A percentile compares a stretch with the other conserved stretches of the same genome.
Evolutionary conservation across 2,329 filamentous ascomycete genomes (phyloP).

Genomic region (Aspergillus ibericus): DNA sequence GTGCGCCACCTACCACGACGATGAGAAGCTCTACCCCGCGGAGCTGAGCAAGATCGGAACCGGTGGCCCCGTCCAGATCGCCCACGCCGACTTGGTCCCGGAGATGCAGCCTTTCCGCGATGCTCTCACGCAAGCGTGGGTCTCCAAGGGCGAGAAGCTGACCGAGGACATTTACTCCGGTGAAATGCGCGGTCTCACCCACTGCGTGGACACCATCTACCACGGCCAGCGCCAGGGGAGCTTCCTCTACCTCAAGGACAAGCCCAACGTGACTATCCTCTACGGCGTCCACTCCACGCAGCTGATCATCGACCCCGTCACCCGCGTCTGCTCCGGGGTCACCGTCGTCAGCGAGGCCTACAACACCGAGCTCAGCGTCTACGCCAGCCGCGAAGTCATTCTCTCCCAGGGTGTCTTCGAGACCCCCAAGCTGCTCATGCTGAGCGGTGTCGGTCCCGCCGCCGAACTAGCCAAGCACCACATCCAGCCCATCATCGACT

Average conservation of each 20-base stretch:
- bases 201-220: slow-evolving; percentile 59
- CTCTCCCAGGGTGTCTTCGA: slow-evolving; percentile 54
- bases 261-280: slow-evolving; percentile 58
- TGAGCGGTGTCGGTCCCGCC: slow-evolving; percentile 49
- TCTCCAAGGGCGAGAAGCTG: slow-evolving; percentile 51
- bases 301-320: slow-evolving; percentile 53
- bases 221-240: slow-evolving; percentile 56
- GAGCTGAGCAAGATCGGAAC: slow-evolving; percentile 54
- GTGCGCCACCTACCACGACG: slow-evolving; percentile 60
- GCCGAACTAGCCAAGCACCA: slow-evolving; percentile 38
- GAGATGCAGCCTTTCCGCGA: slow-evolving; percentile 54
- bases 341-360: slow-evolving; percentile 44
- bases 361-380: slow-evolving; percentile 42
- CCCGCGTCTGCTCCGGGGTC: slow-evolving; percentile 47
- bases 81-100: slow-evolving; percentile 56
- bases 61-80: slow-evolving; percentile 55
- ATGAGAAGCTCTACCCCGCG: slow-evolving; percentile 48
- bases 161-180: slow-evolving; percentile 60
- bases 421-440: slow-evolving; percentile 53
- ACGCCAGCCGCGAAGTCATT: slow-evolving; percentile 51
- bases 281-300: slow-evolving; percentile 52
- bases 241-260: slow-evolving; percentile 53
- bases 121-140: slow-evolving; percentile 52
- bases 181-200: slow-evolving; percentile 54
- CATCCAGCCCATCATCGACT: slow-evolving; percentile 34